Conservation (phyloP, 208 protist species). For the Trypanosoma platydactyli region DNA sequence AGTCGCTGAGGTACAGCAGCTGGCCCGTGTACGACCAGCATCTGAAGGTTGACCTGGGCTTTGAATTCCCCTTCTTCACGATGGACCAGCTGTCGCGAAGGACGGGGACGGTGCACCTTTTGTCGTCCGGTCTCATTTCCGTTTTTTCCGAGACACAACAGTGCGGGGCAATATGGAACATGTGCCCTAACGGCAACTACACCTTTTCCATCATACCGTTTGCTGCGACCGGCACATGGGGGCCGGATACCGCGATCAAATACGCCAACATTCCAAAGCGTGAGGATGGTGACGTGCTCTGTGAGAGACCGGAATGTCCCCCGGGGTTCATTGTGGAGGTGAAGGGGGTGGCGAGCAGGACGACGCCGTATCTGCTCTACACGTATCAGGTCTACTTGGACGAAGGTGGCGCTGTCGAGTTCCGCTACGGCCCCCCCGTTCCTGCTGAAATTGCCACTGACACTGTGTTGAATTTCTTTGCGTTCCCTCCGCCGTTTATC, state of each 20-base stretch:
- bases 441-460: neutral
- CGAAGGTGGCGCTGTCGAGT: slow-evolving; percentile 20
- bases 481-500: slow-evolving; percentile 32
- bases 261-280: slow-evolving; percentile 4
- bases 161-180: slow-evolving; percentile 15
- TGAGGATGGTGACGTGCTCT: slow-evolving; percentile 1
- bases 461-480: slow-evolving; percentile 5
- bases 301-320: neutral
- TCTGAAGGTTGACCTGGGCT: slow-evolving; percentile 12
- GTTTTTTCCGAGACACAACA: slow-evolving; percentile 16
- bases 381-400: slow-evolving; percentile 28
- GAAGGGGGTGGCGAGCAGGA: neutral
- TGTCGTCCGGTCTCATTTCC: slow-evolving; percentile 23
- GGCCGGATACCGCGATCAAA: slow-evolving; percentile 5
- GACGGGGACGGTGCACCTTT: slow-evolving; percentile 9
- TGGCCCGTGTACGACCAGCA: neutral
- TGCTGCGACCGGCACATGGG: slow-evolving; percentile 4
- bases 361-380: neutral
- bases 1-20: neutral
- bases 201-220: slow-evolving; percentile 30
- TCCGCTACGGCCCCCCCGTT: slow-evolving; percentile 22
- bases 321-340: slow-evolving; percentile 8
- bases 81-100: slow-evolving; percentile 9
- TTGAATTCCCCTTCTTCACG: slow-evolving; percentile 23
- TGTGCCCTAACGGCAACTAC: slow-evolving; percentile 37